Base-by-base conservation (phyloP, 768 basidiomycete species). In the Tylopilus subfusipes region DNA sequence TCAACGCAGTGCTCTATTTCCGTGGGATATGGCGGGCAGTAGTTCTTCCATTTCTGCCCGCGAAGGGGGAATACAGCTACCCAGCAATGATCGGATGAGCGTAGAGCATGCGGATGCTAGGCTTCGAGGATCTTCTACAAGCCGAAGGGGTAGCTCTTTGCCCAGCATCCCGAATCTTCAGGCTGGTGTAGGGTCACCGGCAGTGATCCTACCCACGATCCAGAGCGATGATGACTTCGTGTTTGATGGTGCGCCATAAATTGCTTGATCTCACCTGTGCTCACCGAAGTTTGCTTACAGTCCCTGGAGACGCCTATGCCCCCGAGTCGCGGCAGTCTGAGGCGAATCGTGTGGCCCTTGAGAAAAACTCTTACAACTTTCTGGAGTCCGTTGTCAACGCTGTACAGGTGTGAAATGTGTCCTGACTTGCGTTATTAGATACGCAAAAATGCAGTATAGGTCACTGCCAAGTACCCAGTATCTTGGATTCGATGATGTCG, bases 21-120 rank as follows among this genome's bases (percentile, higher is more conserved):
- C 90, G 6, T 93, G 90, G 90, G 88, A 92, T 63, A 80, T 91
- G 65, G 89, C 88, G 5, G 86, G 84, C 2, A 76, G 74, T 38
- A 88, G 84, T 48, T 86, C 85, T 1, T 83, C 79, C 30, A 74
- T 72, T 24, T 59, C 63, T 30, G 80, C 70, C 24, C 76, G 54
- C 3, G 70, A 63, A 18, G 74, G 72, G 33, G 71, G 70, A 21
- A 53, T 65, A 14, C 66, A 60, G 8, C 49, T 54, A 31, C 62
- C 67, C 45, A 75, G 74, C 39, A 79, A 75, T 57, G 79, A 80
- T 48, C 72, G 74, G 43, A 63, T 78, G 39, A 77, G 76, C 57
- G 61, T 85, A 29, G 83, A 81, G 30, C 75, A 71, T 19, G 81
- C 78, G 3, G 83, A 85, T 53, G 66, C 78, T 31, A 75, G 73